Evolutionary conservation across 441 rosid species (phyloP), one percentile per base, ranked within the genome.

Genomic region (Gossypium lobatum): DNA sequence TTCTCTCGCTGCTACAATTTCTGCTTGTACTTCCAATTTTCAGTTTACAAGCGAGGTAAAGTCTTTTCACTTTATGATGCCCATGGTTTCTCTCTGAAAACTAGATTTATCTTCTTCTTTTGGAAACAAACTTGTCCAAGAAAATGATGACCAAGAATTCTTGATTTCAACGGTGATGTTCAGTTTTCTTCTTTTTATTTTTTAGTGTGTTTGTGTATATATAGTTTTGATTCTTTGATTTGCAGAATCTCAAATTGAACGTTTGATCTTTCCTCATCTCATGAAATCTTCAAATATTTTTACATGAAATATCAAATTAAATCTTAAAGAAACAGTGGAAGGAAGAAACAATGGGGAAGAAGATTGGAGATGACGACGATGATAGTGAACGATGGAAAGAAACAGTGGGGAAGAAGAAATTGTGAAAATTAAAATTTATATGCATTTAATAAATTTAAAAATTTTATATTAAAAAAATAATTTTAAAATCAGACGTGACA

Each of bases 1-100:
- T 20, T 87, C 92, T 20, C 78, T 86, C 14, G 91, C 92, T 10
- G 87, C 91, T 0, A 5, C 31, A 14, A 23, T 3, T 26, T 55
- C 6, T 8, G 88, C 81, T 13, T 85, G 92, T n/a, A 88, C 88
- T 64, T 84, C 88, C 72, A 85, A 77, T 67, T 46, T 85, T 52
- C 84, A 80, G 52, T 62, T 72, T 76, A 78, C 87, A 7, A 78
- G 34, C 59, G 81, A 87, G 88, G 93, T 85, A 77, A 71, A 8
- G 34, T 52, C 48, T 31, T 42, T 1, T 52, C 10, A 58, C 42
- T 13, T 2, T 37, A 2, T 75, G 31, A 26, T 26, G 4, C 31
- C 31, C 4, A 26, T 3, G 31, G 21, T 58, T 64, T 17, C 4
- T n/a, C 1, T 23, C 18, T 48, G 2, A 17, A 11, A 48, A 31